Percentiles rank a stretch among this genome's conserved stretches.
Evolutionary conservation across 2,329 filamentous ascomycete genomes (phyloP).

Genomic region (Phaeosphaeria sp.): DNA sequence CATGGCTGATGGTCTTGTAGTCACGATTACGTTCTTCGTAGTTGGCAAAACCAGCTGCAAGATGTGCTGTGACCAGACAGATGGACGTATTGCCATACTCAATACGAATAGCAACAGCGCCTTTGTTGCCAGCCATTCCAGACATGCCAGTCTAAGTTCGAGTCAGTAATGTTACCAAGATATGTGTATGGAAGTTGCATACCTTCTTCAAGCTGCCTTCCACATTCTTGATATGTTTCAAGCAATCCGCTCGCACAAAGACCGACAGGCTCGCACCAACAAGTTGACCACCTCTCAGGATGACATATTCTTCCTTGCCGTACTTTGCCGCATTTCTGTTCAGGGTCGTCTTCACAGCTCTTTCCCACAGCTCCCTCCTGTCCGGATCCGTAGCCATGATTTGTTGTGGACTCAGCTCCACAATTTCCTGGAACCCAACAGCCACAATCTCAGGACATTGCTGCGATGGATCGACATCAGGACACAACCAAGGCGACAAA

Average conservation of each 20-base stretch:
- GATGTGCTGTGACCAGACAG: conserved; percentile 94
- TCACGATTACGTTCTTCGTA: conserved; percentile 96
- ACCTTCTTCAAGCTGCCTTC: conserved; percentile 93
- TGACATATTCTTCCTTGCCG: conserved; percentile 80
- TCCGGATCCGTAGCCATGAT: conserved; percentile 98
- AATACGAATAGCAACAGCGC: conserved; percentile 93
- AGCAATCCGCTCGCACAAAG: conserved; percentile 80
- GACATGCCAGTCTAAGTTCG: conserved; percentile 77
- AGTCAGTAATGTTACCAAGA: conserved; percentile 17
- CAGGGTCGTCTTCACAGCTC: conserved; percentile 76
- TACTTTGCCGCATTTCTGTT: conserved; percentile 72
- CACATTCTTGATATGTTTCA: conserved; percentile 91
- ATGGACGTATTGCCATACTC: conserved; percentile 92
- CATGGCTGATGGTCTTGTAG: conserved; percentile 86
- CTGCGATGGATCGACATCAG: conserved; percentile 63
- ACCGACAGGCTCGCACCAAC: conserved; percentile 93
- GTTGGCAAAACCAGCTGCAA: conserved; percentile 94
- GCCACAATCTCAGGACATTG: conserved; percentile 83
- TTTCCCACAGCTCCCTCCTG: conserved; percentile 85
- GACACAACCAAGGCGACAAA: conserved; percentile 85
- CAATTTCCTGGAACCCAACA: conserved; percentile 96
- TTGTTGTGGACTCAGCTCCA: conserved; percentile 95
- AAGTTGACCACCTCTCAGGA: conserved; percentile 89
- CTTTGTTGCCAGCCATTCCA: conserved; percentile 97
- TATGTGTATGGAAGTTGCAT: conserved; percentile 14